Evolutionary conservation across 768 basidiomycete species (phyloP).

Genomic region (Leccinum sublutescens): DNA sequence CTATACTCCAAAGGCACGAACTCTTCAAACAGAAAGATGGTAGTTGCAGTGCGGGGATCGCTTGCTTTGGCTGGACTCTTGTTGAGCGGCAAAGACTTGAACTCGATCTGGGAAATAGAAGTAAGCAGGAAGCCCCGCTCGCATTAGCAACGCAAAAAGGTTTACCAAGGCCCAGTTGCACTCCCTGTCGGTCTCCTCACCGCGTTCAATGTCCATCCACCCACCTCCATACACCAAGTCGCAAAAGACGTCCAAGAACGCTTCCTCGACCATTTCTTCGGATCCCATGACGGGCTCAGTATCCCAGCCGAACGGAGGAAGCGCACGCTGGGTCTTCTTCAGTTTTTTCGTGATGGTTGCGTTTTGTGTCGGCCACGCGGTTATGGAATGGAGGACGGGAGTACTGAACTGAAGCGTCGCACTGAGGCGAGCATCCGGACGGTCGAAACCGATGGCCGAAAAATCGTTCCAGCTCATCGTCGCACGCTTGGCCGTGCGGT

Average conservation of each 20-base stretch:
- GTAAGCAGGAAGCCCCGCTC: slow-evolving; percentile 1
- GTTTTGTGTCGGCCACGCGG: slow-evolving; percentile 70
- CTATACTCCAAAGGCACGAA: slow-evolving; percentile 88
- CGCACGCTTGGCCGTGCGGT: slow-evolving; percentile 67
- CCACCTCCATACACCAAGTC: slow-evolving; percentile 80
- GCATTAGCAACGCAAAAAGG: slow-evolving; percentile 7
- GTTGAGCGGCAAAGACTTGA: slow-evolving; percentile 66
- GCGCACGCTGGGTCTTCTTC: slow-evolving; percentile 68
- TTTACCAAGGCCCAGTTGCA: slow-evolving; percentile 92
- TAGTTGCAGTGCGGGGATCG: slow-evolving; percentile 72
- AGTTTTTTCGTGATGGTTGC: slow-evolving; percentile 75
- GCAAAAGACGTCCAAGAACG: slow-evolving; percentile 85
- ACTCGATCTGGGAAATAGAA: slow-evolving; percentile 68
- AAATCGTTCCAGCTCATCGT: slow-evolving; percentile 94
- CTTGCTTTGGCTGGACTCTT: slow-evolving; percentile 18
- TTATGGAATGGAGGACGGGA: slow-evolving; percentile 55
- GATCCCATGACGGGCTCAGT: slow-evolving; percentile 76
- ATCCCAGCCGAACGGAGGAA: slow-evolving; percentile 92
- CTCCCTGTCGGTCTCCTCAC: slow-evolving; percentile 73
- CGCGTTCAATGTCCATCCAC: slow-evolving; percentile 77
- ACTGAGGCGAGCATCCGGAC: slow-evolving; percentile 70
- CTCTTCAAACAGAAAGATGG: slow-evolving; percentile 88
- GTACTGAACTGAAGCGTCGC: slow-evolving; percentile 79
- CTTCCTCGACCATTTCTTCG: slow-evolving; percentile 85
- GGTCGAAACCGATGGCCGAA: slow-evolving; percentile 76